Percentiles rank a stretch among this genome's conserved stretches.
phyloP scores from a whole-genome alignment of 2,329 filamentous ascomycete species.

The Aspergillus arachidicola region DNA sequence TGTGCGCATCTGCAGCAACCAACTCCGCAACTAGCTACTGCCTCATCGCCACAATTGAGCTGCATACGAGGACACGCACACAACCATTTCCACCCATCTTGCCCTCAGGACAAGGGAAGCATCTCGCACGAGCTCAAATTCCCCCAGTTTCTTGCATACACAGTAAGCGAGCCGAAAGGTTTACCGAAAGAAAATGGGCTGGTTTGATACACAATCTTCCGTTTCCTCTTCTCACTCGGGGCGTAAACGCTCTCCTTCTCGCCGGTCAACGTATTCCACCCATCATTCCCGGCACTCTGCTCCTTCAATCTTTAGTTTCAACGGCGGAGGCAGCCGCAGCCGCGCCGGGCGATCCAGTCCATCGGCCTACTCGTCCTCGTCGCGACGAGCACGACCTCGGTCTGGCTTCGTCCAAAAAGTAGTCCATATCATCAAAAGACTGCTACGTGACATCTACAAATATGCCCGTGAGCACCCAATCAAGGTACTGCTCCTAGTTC shows the following conservation, averaged over 20 bases:
- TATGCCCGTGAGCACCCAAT: conserved; percentile 82
- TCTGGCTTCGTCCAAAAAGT: conserved; percentile 74
- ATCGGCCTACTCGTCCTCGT: conserved; percentile 63
- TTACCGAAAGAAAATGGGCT: conserved; percentile 41
- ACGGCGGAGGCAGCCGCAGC: conserved; percentile 34
- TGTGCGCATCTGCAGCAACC: conserved; percentile 21
- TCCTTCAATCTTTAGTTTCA: conserved; percentile 51
- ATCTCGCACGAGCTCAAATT: neutral
- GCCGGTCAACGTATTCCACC: conserved; percentile 40
- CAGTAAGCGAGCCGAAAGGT: neutral
- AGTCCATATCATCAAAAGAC: conserved; percentile 73
- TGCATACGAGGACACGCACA: conserved; percentile 10
- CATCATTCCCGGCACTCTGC: conserved; percentile 43
- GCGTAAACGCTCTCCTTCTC: conserved; percentile 40
- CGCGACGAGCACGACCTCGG: conserved; percentile 77
- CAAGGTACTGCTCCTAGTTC: conserved; percentile 83
- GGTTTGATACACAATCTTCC: conserved; percentile 46
- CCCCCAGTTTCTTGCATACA: neutral
- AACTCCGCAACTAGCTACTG: conserved; percentile 18
- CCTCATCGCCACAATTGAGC: conserved; percentile 15
- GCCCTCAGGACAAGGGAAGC: neutral
- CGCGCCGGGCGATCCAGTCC: conserved; percentile 38
- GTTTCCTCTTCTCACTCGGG: conserved; percentile 32
- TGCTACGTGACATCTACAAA: conserved; percentile 77
- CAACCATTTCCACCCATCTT: neutral